phyloP scores from a whole-genome alignment of 106 monocot genomes.

The Acorus gramineus region DNA sequence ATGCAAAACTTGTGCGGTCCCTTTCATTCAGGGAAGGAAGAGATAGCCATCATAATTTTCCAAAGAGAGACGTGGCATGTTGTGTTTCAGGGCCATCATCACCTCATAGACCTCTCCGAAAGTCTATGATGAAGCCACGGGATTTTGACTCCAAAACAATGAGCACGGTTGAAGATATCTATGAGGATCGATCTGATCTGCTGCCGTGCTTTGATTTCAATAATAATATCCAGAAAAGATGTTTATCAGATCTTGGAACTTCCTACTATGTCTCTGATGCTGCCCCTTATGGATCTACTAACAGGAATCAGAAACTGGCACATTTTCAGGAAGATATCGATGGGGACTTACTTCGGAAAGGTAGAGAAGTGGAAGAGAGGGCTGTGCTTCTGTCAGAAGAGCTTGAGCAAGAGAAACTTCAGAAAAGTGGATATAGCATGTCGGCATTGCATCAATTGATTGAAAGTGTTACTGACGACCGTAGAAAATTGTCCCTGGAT shows the following conservation, averaged over 20 bases:
- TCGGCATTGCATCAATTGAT: constrained; percentile 36
- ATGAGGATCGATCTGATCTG: constrained; percentile 41
- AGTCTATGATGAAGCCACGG: constrained; percentile 13
- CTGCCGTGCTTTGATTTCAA: constrained; percentile 8
- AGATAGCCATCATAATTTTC: constrained; percentile 13
- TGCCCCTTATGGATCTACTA: constrained; percentile 3
- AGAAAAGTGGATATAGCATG: constrained; percentile 9
- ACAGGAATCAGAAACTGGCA: constrained; percentile 4
- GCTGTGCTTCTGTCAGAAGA: constrained; percentile 27
- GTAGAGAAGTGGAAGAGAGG: constrained; percentile 50
- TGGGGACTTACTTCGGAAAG: constrained; percentile 39
- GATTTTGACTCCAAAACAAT: constrained; percentile 51
- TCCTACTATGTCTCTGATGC: constrained; percentile 4
- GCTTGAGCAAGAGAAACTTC: constrained; percentile 23
- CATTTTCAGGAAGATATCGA: constrained; percentile 24
- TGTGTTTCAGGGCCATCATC: no score
- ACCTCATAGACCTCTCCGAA: constrained; percentile 13
- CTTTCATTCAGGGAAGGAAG: constrained; percentile 35
- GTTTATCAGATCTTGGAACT: constrained; percentile 13
- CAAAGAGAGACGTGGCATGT: constrained; percentile 12
- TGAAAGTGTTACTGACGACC: constrained; percentile 37
- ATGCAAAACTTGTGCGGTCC: constrained; percentile 25
- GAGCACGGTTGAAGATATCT: constrained; percentile 54
- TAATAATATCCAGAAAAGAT: background rate
- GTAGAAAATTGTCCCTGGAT: constrained; percentile 50